Evolutionary conservation across 2,329 filamentous ascomycete genomes (phyloP).

Genomic region (Xylariaceae sp.): DNA sequence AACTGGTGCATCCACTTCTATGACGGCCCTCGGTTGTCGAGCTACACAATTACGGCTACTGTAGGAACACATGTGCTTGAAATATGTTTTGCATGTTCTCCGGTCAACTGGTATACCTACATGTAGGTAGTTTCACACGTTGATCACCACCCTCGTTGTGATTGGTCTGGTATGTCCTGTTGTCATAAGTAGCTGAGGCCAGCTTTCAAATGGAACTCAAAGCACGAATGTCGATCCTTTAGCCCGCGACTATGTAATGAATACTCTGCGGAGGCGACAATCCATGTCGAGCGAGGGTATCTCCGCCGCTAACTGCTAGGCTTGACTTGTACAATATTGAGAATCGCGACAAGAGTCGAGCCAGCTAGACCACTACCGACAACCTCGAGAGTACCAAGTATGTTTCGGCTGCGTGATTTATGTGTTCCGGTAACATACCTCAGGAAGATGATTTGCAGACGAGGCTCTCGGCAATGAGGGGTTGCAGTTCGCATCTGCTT

Average conservation of each 20-base stretch:
- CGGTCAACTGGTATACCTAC: not conserved
- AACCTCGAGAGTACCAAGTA: not conserved
- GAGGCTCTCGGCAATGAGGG: constrained; percentile 17
- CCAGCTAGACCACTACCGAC: constrained; percentile 1
- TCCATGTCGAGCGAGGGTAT: too few relatives aligned
- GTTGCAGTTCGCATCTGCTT: constrained; percentile 18
- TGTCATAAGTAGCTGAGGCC: too few relatives aligned
- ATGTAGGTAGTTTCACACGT: not conserved
- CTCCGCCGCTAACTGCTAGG: too few relatives aligned
- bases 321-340: too few relatives aligned
- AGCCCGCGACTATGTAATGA: too few relatives aligned
- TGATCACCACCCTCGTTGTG: constrained; percentile 1
- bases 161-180: not conserved
- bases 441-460: constrained; percentile 18
- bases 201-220: too few relatives aligned
- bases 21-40: not conserved
- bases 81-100: not conserved
- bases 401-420: constrained; percentile 13
- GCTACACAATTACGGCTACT: not conserved
- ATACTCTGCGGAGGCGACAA: too few relatives aligned
- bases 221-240: too few relatives aligned
- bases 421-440: constrained; percentile 16
- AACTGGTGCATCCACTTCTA: not conserved
- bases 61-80: constrained; percentile 1
- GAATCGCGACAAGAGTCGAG: constrained; percentile 3